These are phyloP conservation scores for Phytophthora fragariae DNA, from an alignment of 352 stramenopile genomes.

Conservation along the genomic window DNA sequence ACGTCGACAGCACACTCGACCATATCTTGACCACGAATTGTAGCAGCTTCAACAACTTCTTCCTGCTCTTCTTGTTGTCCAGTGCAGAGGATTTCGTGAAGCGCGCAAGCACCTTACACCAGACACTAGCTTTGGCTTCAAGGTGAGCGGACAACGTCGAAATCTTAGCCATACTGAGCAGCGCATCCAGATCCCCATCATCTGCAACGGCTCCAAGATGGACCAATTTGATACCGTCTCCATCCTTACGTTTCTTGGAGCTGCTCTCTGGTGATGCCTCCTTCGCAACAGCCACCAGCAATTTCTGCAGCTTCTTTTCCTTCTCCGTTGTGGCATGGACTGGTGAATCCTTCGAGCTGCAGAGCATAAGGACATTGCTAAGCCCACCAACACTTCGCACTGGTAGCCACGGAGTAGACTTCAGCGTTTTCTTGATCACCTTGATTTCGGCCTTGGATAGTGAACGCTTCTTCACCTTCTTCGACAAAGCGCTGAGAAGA, in stretches of 20 bases:
- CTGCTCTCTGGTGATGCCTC: neutral
- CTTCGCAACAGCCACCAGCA: conserved; percentile 42
- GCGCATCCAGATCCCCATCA: conserved; percentile 35
- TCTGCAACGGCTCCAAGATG: conserved; percentile 33
- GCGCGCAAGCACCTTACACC: conserved; percentile 41
- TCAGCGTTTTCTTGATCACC: conserved; percentile 55
- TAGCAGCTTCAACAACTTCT: conserved; percentile 42
- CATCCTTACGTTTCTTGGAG: conserved; percentile 7
- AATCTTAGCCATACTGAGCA: conserved; percentile 50
- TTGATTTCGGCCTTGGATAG: conserved; percentile 52
- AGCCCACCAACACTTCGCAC: conserved; percentile 23
- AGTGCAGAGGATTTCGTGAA: conserved; percentile 12
- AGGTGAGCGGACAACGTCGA: conserved; percentile 36
- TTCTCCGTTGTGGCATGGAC: conserved; percentile 38
- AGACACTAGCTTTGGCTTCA: conserved; percentile 36
- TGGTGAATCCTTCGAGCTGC: conserved; percentile 42
- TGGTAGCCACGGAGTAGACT: conserved; percentile 47
- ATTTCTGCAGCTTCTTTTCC: conserved; percentile 52
- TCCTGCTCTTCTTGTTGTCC: conserved; percentile 31
- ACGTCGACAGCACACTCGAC: conserved; percentile 23
- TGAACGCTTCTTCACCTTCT: conserved; percentile 52
- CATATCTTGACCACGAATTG: conserved; percentile 39
- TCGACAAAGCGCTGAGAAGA: conserved; percentile 49
- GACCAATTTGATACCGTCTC: conserved; percentile 37
- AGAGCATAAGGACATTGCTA: conserved; percentile 26